Evolutionary conservation across 345 rosid species (phyloP), one percentile per base, ranked within the genome.

Genomic region (Dipteronia dyeriana): DNA sequence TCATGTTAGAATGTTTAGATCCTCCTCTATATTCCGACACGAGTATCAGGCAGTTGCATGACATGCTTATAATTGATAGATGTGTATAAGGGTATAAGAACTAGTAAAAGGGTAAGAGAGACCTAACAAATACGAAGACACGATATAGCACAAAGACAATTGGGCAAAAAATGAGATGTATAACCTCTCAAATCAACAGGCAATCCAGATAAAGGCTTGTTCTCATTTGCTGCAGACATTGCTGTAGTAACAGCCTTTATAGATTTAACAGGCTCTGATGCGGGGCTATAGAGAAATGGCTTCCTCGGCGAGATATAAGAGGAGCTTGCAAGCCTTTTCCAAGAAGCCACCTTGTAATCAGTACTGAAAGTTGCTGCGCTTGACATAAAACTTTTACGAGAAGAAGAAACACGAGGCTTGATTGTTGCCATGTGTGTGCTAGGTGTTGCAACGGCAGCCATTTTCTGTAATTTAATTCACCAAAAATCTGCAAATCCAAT

Each of bases 171-270:
- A 2, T 13, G 29, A 76, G 17, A 54, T 39, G 41, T 8, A 26
- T 1, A 12, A 88, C 91, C 91, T 85, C 87, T 84, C 68, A 90
- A 83, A 80, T 90, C 91, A 84, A 85, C 45, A 66, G 89, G 89
- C 82, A 90, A 62, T 80, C 90, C 91, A 0, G 84, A 78, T 71
- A 87, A 73, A 72, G 89, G 85, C 62, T 31, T 74, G 66, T 72
- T 71, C 70, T 85, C 87, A 70, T 70, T 82, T 9, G 61, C 60
- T 8, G 74, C 16, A 7, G 90, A 78, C 80, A 71, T 76, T 59
- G 91, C 88, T 78, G 67, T 83, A 19, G 86, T 68, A 12, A 82
- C 79, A 69, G 56, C 72, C 70, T 64, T 80, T 11, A 66, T 73
- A 63, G 62, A 66, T 56, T 78, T 85, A 41, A 51, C 54, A 29